Conservation (phyloP, 345 rosid genomes). For the Populus pruinosa region DNA sequence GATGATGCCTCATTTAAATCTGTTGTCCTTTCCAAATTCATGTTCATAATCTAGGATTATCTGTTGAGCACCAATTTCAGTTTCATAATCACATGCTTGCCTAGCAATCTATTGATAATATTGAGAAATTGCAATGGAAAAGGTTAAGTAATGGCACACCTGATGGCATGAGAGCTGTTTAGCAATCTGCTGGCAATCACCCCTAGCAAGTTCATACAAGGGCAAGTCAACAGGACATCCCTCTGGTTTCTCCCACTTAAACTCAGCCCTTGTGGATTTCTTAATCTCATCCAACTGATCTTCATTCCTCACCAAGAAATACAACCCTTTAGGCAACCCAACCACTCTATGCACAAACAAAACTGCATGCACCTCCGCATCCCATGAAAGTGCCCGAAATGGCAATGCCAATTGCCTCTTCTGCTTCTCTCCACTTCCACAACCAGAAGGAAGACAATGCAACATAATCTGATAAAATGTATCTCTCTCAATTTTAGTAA, state of each 20-base stretch:
- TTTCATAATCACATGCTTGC: not conserved
- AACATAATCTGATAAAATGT: constrained; percentile 77
- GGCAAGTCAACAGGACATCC: constrained; percentile 74
- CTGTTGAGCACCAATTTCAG: not conserved
- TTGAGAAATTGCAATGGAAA: not conserved
- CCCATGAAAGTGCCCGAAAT: constrained; percentile 78
- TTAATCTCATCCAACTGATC: constrained; percentile 64
- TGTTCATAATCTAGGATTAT: not conserved
- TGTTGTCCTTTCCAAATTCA: not conserved
- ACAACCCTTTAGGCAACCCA: constrained; percentile 70
- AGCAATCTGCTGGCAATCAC: constrained; percentile 58
- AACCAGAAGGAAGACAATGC: constrained; percentile 83
- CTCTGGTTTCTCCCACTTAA: constrained; percentile 73
- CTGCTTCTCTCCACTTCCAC: constrained; percentile 44
- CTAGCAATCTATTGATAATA: not conserved
- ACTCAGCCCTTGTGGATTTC: constrained; percentile 47
- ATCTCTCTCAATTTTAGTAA: constrained; percentile 52
- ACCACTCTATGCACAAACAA: constrained; percentile 76
- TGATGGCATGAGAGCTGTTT: constrained; percentile 79
- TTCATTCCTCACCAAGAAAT: constrained; percentile 80
- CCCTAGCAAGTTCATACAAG: constrained; percentile 54
- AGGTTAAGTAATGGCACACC: constrained; percentile 30
- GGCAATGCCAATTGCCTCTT: constrained; percentile 59
- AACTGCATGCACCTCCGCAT: constrained; percentile 83
- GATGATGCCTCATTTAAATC: not conserved